Percentiles rank a stretch among this genome's conserved stretches.
Conservation (phyloP, 2,329 filamentous ascomycete species). For the Cercospora canescens region DNA sequence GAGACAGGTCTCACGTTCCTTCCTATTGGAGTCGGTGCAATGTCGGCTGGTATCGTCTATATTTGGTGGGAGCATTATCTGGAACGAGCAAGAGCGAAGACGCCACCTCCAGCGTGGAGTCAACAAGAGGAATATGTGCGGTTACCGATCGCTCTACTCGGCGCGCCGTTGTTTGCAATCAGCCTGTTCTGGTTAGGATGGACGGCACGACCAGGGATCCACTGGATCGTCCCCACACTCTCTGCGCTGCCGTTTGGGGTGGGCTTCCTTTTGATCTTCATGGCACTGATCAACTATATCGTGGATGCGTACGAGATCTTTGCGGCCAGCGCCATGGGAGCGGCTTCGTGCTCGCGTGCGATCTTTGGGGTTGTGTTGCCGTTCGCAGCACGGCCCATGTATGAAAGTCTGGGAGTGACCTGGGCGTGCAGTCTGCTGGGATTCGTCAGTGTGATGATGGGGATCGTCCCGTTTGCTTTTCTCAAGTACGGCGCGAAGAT, state of each 20-base stretch:
- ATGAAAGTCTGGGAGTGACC: constrained; percentile 65
- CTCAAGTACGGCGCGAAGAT: constrained; percentile 56
- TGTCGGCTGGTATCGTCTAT: constrained; percentile 61
- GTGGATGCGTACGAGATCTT: constrained; percentile 70
- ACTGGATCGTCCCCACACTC: constrained; percentile 51
- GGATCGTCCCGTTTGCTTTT: constrained; percentile 60
- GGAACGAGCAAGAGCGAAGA: constrained; percentile 47
- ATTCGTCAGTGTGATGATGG: constrained; percentile 51
- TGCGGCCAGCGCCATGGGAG: constrained; percentile 76
- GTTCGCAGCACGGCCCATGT: constrained; percentile 58
- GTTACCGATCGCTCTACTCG: constrained; percentile 67
- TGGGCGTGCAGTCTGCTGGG: constrained; percentile 61
- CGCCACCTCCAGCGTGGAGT: constrained; percentile 56
- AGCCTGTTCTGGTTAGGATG: constrained; percentile 59
- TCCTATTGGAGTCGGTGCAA: constrained; percentile 64
- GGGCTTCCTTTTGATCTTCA: constrained; percentile 52
- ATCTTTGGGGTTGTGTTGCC: constrained; percentile 67
- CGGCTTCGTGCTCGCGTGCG: constrained; percentile 78
- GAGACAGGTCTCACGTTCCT: constrained; percentile 68
- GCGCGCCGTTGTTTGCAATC: constrained; percentile 43
- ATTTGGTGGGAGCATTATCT: constrained; percentile 65
- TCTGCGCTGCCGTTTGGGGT: constrained; percentile 52
- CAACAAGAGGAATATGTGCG: constrained; percentile 66
- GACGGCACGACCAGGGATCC: constrained; percentile 47
- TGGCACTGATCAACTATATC: constrained; percentile 61